A percentile compares a stretch with the other conserved stretches of the same genome.
Evolutionary conservation across 2,329 filamentous ascomycete species (phyloP).

Genomic region (Simplicillium aogashimaense): DNA sequence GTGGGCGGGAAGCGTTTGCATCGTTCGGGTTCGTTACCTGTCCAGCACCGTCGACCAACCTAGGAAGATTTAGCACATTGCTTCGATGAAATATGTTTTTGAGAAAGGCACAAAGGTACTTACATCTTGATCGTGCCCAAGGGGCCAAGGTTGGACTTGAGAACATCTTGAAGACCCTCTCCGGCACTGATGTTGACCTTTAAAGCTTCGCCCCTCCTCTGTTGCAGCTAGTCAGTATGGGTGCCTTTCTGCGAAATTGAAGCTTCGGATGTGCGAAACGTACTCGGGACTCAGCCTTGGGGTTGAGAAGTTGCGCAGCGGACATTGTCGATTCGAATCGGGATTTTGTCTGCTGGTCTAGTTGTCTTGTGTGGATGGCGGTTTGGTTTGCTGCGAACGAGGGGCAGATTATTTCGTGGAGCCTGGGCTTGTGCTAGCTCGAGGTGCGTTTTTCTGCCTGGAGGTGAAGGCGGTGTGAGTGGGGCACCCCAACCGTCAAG

Average conservation of each 20-base stretch:
- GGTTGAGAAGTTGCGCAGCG: slow-evolving; percentile 95
- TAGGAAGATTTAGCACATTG: slow-evolving; percentile 21
- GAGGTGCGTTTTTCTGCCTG: slow-evolving; percentile 12
- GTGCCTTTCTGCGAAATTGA: slow-evolving; percentile 9
- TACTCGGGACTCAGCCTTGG: slow-evolving; percentile 96
- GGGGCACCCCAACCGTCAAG: slow-evolving; percentile 8
- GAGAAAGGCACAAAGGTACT: slow-evolving; percentile 3
- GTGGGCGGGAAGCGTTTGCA: slow-evolving; percentile 14
- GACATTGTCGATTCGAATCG: slow-evolving; percentile 52
- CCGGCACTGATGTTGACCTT: slow-evolving; percentile 95
- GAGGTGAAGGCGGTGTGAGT: slow-evolving; percentile 20
- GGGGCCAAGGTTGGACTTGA: slow-evolving; percentile 92
- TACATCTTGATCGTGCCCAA: slow-evolving; percentile 95
- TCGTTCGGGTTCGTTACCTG: slow-evolving; percentile 37
- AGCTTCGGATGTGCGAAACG: slow-evolving; percentile 23
- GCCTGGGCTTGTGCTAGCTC: slow-evolving; percentile 5
- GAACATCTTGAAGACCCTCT: slow-evolving; percentile 85
- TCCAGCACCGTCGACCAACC: slow-evolving; percentile 61
- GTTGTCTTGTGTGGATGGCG: background rate
- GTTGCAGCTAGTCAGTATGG: slow-evolving; percentile 13
- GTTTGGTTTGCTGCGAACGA: background rate
- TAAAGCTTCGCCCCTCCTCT: slow-evolving; percentile 95
- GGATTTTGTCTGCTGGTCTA: slow-evolving; percentile 9
- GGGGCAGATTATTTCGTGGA: background rate
- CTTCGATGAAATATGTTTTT: slow-evolving; percentile 2